Evolutionary conservation across 2,329 filamentous ascomycete species (phyloP), one percentile per base, ranked within the genome.

Genomic region (Alternaria tenuissima): DNA sequence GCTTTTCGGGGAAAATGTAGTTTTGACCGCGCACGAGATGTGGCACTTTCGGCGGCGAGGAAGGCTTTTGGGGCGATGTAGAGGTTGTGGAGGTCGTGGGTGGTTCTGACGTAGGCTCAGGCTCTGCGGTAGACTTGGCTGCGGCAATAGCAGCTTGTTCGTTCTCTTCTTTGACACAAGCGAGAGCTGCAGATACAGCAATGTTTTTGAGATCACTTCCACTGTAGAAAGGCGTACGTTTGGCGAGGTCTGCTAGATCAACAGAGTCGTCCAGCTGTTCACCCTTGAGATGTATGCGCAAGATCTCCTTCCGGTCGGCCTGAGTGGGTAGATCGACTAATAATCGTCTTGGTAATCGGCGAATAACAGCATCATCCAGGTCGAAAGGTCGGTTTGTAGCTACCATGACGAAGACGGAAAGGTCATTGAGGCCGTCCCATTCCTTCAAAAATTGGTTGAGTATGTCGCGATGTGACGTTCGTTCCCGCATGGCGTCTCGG

Each of bases 401-500:
- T 0, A 98, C 93, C 93, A 99, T 97, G 78, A 99, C 94, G 77
- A 99, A 98, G 3, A 94, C 93, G 18, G 91, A 91, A 47, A 89
- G 86, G 59, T 88, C 84, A 69, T 91, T 91, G 83, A 98, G 90
- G 11, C 95, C 95, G 70, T 98, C 95, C 95, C 94, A 98, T 77
- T 98, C 94, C 55, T 93, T 91, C 51, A 99, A 82, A 78, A 98
- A 98, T 79, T 99, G 94, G 74, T 97, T 99, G 78, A 98, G 94
- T 55, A 95, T 90, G 76, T 97, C 94, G 51, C 94, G 88, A 69
- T 96, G 92, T 2, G 87, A 89, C 6, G 87, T 87, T 30, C 91
- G 85, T 68, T 88, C 89, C 60, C 86, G 85, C 24, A 85, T 84
- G 39, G 87, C 86, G 64, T 88, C 86, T 55, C 95, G 88, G 16